Base-by-base conservation (phyloP, 495 filamentous ascomycete genomes). In the Penicillium waksmanii region DNA sequence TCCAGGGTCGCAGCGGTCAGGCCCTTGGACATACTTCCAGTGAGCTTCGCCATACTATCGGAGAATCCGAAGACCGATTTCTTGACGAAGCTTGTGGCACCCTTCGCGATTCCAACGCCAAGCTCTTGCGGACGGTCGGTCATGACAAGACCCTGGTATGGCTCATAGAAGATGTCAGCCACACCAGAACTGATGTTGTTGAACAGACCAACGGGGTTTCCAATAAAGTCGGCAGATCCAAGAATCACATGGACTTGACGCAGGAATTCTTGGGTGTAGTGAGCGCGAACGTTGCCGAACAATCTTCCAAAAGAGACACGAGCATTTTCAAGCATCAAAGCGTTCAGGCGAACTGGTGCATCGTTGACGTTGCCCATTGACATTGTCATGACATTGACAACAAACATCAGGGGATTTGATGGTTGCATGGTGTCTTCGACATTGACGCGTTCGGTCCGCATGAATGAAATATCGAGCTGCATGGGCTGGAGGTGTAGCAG, bases 281-380 rank as follows among this genome's bases (percentile, higher is more conserved):
- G 96, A 59, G 86, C 93, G 49, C 89, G 88, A 48, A 98, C 84
- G 68, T 93, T 96, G 67, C 87, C 87, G 23, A 90, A 84, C 27
- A 98, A 81, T 13, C 95, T 84, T 7, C 89, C 87, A 13, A 93
- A 83, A 1, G 96, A 96, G 35, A 97, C 90, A 33, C 95, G 89
- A 25, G 92, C 93, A 66, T 98, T 98, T 72, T 98, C 95, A 11
- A 98, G 77, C 83, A 98, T 91, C 34, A 98, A 77, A 12, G 95
- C 91, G 63, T 97, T 98, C 58, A 98, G 84, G 44, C 92, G 85
- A 25, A 98, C 84, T 0, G 95, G 95, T 15, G 95, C 95, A 73
- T 98, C 95, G 66, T 98, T 98, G 80, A 98, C 88, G 67, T 98
- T 98, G 53, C 95, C 95, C 65, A 98, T 91, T 11, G 95, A 96